Evolutionary conservation across 352 stramenopile species (phyloP).

Genomic region (Phytopythium sindhum): DNA sequence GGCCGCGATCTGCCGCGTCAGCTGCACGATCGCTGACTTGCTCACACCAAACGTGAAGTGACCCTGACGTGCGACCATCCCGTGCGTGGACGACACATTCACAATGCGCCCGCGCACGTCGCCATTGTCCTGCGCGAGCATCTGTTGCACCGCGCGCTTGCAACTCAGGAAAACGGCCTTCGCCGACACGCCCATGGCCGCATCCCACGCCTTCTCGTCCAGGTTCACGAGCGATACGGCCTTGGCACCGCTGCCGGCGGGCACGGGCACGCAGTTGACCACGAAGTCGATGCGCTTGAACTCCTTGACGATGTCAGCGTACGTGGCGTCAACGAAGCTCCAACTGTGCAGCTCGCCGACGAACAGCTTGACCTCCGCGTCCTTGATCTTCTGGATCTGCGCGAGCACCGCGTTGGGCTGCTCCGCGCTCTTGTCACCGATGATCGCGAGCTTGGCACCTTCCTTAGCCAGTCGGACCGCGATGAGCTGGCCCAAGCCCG

Average conservation of each 20-base stretch:
- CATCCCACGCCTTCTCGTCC: slow-evolving; percentile 46
- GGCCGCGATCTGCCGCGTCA: slow-evolving; percentile 58
- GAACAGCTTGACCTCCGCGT: slow-evolving; percentile 25
- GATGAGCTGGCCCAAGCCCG: slow-evolving; percentile 57
- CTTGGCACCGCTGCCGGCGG: slow-evolving; percentile 27
- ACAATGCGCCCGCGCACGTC: slow-evolving; percentile 57
- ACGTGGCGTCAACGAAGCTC: slow-evolving; percentile 48
- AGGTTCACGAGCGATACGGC: slow-evolving; percentile 34
- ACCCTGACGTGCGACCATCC: slow-evolving; percentile 52
- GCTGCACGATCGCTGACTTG: slow-evolving; percentile 62
- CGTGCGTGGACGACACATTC: slow-evolving; percentile 59
- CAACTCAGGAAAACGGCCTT: slow-evolving; percentile 69
- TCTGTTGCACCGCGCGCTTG: slow-evolving; percentile 60
- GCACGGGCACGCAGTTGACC: slow-evolving; percentile 55
- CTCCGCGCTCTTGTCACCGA: slow-evolving; percentile 29
- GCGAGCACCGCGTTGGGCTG: slow-evolving; percentile 24
- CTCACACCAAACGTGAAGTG: slow-evolving; percentile 64
- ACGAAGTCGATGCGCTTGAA: slow-evolving; percentile 71
- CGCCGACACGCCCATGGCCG: slow-evolving; percentile 53
- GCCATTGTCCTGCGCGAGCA: slow-evolving; percentile 55
- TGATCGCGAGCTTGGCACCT: slow-evolving; percentile 47
- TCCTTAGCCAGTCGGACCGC: slow-evolving; percentile 58
- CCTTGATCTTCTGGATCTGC: slow-evolving; percentile 30
- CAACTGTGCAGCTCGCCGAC: slow-evolving; percentile 49
- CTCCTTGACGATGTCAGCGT: slow-evolving; percentile 31